Evolutionary conservation across 2,329 filamentous ascomycete species (phyloP).

Genomic region (Graphilbum ipis-grandicollis): DNA sequence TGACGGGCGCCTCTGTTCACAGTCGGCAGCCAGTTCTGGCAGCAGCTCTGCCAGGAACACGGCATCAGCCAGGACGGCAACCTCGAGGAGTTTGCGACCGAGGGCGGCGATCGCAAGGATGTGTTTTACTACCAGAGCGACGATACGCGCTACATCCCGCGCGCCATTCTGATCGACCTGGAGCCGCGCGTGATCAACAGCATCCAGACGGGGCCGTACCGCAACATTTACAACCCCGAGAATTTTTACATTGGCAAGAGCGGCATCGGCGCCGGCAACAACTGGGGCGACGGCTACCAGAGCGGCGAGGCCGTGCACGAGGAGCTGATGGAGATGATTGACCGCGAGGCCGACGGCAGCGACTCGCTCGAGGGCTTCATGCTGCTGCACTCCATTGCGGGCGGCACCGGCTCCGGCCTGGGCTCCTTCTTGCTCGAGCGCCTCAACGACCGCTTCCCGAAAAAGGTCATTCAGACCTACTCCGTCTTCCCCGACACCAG

Average conservation of each 20-base stretch:
- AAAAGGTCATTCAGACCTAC: conserved; percentile 98
- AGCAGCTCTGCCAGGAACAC: conserved; percentile 94
- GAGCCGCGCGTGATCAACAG: conserved; percentile 84
- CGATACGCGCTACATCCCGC: conserved; percentile 93
- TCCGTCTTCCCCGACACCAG: conserved; percentile 94
- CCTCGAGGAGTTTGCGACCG: conserved; percentile 91
- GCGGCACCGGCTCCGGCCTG: conserved; percentile 88
- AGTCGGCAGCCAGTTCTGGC: conserved; percentile 98
- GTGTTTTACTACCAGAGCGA: conserved; percentile 99
- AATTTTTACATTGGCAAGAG: conserved; percentile 97
- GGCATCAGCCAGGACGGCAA: conserved; percentile 97
- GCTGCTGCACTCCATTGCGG: conserved; percentile 95
- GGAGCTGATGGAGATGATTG: conserved; percentile 98
- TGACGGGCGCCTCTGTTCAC: too few species aligned
- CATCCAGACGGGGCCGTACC: conserved; percentile 87
- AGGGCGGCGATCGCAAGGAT: conserved; percentile 94
- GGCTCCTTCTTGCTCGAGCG: conserved; percentile 89
- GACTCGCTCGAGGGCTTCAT: conserved; percentile 98
- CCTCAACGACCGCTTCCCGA: conserved; percentile 93
- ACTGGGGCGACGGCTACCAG: conserved; percentile 94
- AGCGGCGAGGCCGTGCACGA: conserved; percentile 84
- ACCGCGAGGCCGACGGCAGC: conserved; percentile 92
- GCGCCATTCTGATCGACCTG: conserved; percentile 86
- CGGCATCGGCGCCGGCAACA: conserved; percentile 87
- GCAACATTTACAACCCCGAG: conserved; percentile 98